Evolutionary conservation across 176 grass and related monocot species (phyloP).

Genomic region (Bolboschoenus planiculmis): DNA sequence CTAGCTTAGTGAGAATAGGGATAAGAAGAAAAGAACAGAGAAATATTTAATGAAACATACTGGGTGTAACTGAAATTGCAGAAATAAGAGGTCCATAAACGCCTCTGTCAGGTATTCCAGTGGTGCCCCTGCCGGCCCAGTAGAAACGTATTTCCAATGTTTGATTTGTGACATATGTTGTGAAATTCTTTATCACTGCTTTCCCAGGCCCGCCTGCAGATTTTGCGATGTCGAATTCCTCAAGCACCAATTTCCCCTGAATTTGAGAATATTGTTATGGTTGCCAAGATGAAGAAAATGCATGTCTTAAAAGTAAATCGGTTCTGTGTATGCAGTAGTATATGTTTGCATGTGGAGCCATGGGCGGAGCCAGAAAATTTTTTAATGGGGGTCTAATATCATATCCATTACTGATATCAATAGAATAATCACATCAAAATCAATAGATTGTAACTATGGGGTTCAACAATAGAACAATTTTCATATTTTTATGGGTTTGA

Average conservation of each 20-base stretch:
- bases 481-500: too few species aligned
- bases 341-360: background rate
- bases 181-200: constrained; percentile 50
- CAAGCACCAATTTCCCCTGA: constrained; percentile 71
- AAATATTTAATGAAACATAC: constrained; percentile 38
- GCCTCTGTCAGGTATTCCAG: constrained; percentile 77
- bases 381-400: too few species aligned
- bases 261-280: constrained; percentile 3
- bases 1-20: background rate
- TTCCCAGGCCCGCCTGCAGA: constrained; percentile 47
- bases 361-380: too few species aligned
- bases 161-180: constrained; percentile 40
- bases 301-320: background rate
- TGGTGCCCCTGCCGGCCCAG: constrained; percentile 87
- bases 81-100: constrained; percentile 85
- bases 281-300: constrained; percentile 1
- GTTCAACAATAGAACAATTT: too few species aligned
- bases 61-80: constrained; percentile 87
- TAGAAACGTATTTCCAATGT: constrained; percentile 75
- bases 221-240: constrained; percentile 75
- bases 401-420: too few species aligned
- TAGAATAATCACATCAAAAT: too few species aligned
- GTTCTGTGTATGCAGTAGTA: background rate
- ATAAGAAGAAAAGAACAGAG: background rate
- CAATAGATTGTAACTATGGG: too few species aligned